Base-by-base conservation (phyloP, 192 early-diverging fungal species). In the Coemansia sp. region DNA sequence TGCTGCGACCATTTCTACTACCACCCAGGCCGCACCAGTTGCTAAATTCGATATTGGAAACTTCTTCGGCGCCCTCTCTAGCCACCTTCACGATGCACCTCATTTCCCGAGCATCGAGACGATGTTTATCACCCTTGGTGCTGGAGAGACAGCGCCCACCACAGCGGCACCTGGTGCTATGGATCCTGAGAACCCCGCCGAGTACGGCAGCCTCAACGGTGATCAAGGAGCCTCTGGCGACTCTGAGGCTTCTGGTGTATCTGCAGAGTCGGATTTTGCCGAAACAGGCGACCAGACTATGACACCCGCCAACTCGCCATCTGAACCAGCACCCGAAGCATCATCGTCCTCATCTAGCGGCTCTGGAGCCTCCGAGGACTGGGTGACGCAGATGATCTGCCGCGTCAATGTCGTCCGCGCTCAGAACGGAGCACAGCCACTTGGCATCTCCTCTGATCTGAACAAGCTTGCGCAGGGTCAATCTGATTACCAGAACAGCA, bases 401-500 rank as follows among this genome's bases (percentile, higher is more conserved):
- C 68, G 64, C 60, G 60, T 83, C 52, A 83, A 83, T 39, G 63
- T 40, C 30, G 66, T 75, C 26, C 81, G 81, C 35, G 45, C 65
- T 20, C 37, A 63, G 23, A 67, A 49, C 23, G 70, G 72, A 26
- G 49, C 45, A 10, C 59, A 72, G 61, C 71, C 71, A 9, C 73
- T 83, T 23, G 72, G 66, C 0, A 57, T 79, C 18, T 73, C 74
- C 6, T 30, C 64, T 1, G 66, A 68, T 13, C 66, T 81, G 21
- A 60, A 51, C 64, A 37, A 42, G 12, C 37, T 77, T 43, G 71
- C 82, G 5, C 74, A 84, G 37, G 29, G 57, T 18, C 84, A 85
- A 49, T 76, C 84, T 1, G 46, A 78, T 20, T 85, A 84, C 64
- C 67, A 72, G 67, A 76, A 61, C 67, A 75, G 66, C 48, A 66